Evolutionary conservation across 139 green algal genomes (phyloP).

Genomic region (Closterium sp.): DNA sequence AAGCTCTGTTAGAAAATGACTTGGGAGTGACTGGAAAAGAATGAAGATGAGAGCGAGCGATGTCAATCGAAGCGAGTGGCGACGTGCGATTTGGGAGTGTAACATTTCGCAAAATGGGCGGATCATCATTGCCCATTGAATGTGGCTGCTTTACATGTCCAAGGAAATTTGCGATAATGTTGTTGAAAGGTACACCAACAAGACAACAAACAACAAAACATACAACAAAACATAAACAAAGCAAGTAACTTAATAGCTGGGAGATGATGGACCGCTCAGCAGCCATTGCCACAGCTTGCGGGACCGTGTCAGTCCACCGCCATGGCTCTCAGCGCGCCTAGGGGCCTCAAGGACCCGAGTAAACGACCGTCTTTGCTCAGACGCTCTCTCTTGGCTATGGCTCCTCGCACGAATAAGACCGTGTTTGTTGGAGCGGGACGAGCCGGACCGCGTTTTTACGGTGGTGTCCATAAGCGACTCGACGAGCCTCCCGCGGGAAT

Average conservation of each 20-base stretch:
- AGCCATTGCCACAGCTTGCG: background rate
- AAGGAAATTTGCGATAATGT: too few relatives aligned
- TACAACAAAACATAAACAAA: too few relatives aligned
- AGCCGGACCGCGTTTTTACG: background rate
- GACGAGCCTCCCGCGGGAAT: background rate
- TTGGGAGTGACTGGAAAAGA: too few relatives aligned
- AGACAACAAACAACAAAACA: too few relatives aligned
- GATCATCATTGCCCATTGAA: too few relatives aligned
- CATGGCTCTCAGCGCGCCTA: background rate
- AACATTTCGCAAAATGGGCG: too few relatives aligned
- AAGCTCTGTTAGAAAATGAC: too few relatives aligned
- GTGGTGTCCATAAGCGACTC: background rate
- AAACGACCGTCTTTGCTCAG: background rate
- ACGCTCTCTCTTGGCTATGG: background rate
- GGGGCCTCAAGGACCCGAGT: background rate
- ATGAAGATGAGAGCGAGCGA: too few relatives aligned
- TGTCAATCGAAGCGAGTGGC: too few relatives aligned
- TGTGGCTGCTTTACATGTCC: too few relatives aligned
- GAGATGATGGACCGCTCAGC: background rate
- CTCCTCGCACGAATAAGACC: background rate
- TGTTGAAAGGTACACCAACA: too few relatives aligned
- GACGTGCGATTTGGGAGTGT: too few relatives aligned
- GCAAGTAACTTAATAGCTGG: background rate
- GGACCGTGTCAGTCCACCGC: background rate
- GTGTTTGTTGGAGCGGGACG: background rate